These are phyloP conservation scores for Pseudomassariella vexata DNA, from an alignment of 2,329 filamentous ascomycete species.

Conservation along the genomic window DNA sequence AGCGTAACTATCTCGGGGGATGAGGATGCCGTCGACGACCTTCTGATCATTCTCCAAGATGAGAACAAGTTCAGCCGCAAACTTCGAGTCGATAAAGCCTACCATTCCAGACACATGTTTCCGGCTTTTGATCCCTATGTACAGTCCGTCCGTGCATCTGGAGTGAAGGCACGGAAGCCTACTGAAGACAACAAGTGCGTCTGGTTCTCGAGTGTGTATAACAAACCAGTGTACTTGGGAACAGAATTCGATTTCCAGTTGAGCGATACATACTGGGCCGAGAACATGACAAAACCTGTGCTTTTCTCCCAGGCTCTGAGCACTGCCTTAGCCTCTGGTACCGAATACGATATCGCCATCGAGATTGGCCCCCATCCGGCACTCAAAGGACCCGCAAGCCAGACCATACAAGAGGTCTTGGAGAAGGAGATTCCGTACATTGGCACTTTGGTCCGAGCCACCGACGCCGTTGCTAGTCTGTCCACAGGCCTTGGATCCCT, in stretches of 20 bases:
- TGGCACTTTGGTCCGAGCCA: constrained; percentile 3
- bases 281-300: constrained; percentile 28
- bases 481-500: constrained; percentile 5
- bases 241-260: background rate
- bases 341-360: constrained; percentile 17
- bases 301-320: constrained; percentile 25
- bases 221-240: no score
- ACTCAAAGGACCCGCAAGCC: constrained; percentile 19
- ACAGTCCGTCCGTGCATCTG: background rate
- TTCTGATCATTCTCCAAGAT: constrained; percentile 15
- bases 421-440: constrained; percentile 6
- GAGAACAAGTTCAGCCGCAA: constrained; percentile 20
- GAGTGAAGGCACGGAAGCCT: background rate
- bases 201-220: constrained; percentile 8
- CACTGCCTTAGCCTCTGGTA: constrained; percentile 1
- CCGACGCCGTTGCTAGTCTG: constrained; percentile 3
- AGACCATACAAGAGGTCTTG: constrained; percentile 1
- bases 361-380: constrained; percentile 31
- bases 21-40: constrained; percentile 18
- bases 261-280: constrained; percentile 24
- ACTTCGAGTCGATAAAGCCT: constrained; percentile 32
- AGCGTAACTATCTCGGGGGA: constrained; percentile 32
- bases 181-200: background rate
- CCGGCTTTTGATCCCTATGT: constrained; percentile 6
- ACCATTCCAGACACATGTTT: constrained; percentile 34